Evolutionary conservation across 306 rosid genomes (phyloP), one percentile per base, ranked within the genome.

Genomic region (Mimosa pudica): DNA sequence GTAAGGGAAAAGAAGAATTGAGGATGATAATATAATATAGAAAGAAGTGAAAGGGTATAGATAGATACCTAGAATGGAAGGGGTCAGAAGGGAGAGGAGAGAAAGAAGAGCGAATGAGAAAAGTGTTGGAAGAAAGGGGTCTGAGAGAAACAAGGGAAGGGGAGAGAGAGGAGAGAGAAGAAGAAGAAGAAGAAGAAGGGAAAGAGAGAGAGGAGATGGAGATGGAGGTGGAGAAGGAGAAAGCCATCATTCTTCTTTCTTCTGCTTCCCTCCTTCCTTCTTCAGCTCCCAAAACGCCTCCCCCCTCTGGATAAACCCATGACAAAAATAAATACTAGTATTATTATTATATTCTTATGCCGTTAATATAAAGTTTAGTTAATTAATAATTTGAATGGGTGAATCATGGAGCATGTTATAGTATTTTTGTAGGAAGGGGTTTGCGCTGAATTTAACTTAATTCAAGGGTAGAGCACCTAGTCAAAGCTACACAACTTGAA

Each of bases 41-140:
- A 24, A 70, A 48, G 8, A 47, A 48, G 10, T 10, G 44, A 35
- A 35, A 35, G 10, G 62, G 63, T 16, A 66, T 87, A 87, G 89
- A 89, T 80, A 18, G 51, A 13, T 87, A 87, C 91, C 91, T 80
- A 18, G 51, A 13, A 41, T 80, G 82, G 61, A 62, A 70, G 55
- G 86, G 33, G 58, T 85, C 87, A 3, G 84, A 71, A 47, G 82
- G 83, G 73, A 69, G 33, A 10, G 75, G 87, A 80, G 88, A 84
- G 42, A 78, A 62, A 14, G 88, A 83, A 55, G 83, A 84, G 68
- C 54, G 38, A 68, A 85, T 36, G 20, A 58, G n/a, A 17, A 75
- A 61, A 13, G 70, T 79, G 45, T 11, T 5, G 35, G 6, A 81
- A 77, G 65, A 74, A 45, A 76, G n/a, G 47, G 49, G 51, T 48